These are phyloP conservation scores for Chaetoceros muelleri DNA, from an alignment of 108 stramenopile genomes.

Conservation along the genomic window DNA sequence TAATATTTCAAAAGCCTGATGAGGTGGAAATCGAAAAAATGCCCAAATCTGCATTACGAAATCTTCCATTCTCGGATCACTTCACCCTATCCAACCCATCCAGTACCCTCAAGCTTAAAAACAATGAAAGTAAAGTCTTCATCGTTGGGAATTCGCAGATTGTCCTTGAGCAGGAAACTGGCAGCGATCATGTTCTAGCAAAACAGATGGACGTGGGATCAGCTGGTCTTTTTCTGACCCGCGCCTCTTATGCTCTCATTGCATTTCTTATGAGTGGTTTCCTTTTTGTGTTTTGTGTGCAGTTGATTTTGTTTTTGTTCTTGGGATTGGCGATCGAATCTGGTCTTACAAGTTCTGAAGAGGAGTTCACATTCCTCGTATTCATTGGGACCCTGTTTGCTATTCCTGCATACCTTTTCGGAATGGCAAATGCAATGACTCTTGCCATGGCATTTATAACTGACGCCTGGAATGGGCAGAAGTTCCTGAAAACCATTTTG, in stretches of 20 bases:
- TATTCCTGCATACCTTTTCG: conserved; percentile 33
- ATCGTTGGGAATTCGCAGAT: conserved; percentile 32
- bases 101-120: conserved; percentile 30
- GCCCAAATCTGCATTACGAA: too few relatives aligned
- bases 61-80: too few relatives aligned
- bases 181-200: conserved; percentile 23
- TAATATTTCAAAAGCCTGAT: too few relatives aligned
- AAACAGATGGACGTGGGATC: conserved; percentile 25
- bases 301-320: conserved; percentile 42
- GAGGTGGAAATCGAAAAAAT: too few relatives aligned
- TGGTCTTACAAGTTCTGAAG: conserved; percentile 7
- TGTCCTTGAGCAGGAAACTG: conserved; percentile 29
- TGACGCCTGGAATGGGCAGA: conserved; percentile 36
- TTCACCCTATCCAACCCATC: conserved; percentile 38
- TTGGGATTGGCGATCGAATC: conserved; percentile 35
- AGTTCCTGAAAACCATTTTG: conserved; percentile 20
- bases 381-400: conserved; percentile 30
- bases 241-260: conserved; percentile 39
- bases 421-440: conserved; percentile 41
- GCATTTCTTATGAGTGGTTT: conserved; percentile 44
- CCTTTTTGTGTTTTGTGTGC: conserved; percentile 52
- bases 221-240: conserved; percentile 20
- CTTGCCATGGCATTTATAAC: conserved; percentile 38
- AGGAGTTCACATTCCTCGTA: neutral
- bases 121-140: conserved; percentile 27